Percentiles rank a stretch among this genome's conserved stretches.
phyloP scores from a whole-genome alignment of 768 basidiomycete species.

The Galerina sulciceps region DNA sequence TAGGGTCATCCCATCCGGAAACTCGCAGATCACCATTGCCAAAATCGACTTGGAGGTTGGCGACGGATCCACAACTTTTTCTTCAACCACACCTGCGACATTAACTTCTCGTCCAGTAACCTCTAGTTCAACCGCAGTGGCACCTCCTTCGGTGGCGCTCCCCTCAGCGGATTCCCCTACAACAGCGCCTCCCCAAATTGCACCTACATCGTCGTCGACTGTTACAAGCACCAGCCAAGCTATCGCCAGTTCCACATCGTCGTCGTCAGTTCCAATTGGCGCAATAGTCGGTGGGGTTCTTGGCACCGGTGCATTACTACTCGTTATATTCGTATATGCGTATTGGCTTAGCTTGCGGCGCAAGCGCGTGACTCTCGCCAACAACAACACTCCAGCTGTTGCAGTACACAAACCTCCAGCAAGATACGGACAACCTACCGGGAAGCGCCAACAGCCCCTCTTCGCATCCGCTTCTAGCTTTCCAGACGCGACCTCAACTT shows the following conservation, averaged over 20 bases:
- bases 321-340: slow-evolving; percentile 24
- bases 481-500: neutral
- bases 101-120: too few species aligned
- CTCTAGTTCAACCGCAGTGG: too few species aligned
- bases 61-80: too few species aligned
- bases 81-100: too few species aligned
- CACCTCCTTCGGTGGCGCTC: neutral
- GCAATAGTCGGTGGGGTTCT: slow-evolving; percentile 46
- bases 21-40: slow-evolving; percentile 35
- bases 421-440: neutral
- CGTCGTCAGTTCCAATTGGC: slow-evolving; percentile 19
- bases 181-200: too few species aligned
- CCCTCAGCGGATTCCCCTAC: too few species aligned
- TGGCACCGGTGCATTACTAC: slow-evolving; percentile 37
- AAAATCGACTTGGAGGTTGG: slow-evolving; percentile 25
- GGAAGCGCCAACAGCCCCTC: neutral
- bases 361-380: neutral
- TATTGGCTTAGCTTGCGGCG: slow-evolving; percentile 14
- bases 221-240: neutral
- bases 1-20: too few species aligned
- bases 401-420: neutral
- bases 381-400: neutral
- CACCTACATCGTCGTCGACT: neutral
- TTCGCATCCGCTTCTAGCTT: neutral
- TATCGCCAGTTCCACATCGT: neutral